Conservation (phyloP, 2,329 filamentous ascomycete genomes). For the Madurella mycetomatis region DNA sequence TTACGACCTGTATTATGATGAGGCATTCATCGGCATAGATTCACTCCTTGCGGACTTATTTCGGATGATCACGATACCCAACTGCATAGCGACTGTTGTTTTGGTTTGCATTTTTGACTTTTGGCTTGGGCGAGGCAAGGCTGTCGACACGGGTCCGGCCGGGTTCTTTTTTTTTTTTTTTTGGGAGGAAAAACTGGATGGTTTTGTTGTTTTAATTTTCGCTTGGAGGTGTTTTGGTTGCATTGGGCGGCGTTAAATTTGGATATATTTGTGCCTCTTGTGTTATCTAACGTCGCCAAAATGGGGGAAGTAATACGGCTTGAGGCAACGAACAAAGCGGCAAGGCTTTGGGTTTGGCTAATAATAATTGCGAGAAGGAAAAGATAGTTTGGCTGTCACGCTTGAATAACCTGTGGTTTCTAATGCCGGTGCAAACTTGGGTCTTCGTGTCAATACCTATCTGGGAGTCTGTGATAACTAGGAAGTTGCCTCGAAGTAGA, state of each 20-base stretch:
- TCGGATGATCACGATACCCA: constrained; percentile 41
- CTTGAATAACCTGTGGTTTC: too few relatives aligned
- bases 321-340: not conserved
- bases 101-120: constrained; percentile 9
- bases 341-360: too few relatives aligned
- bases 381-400: too few relatives aligned
- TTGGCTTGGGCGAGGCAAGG: not conserved
- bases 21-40: constrained; percentile 34
- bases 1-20: constrained; percentile 34
- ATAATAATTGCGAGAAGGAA: too few relatives aligned
- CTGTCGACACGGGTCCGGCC: constrained; percentile 8
- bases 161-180: constrained; percentile 1
- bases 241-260: constrained; percentile 21
- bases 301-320: not conserved
- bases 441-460: too few relatives aligned
- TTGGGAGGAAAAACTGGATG: constrained; percentile 11
- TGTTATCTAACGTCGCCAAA: not conserved
- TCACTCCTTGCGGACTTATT: constrained; percentile 40
- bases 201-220: not conserved
- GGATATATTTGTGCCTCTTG: not conserved
- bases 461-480: too few relatives aligned
- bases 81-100: constrained; percentile 54
- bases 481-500: too few relatives aligned
- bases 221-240: constrained; percentile 8
- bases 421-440: too few relatives aligned